Evolutionary conservation across 192 early-diverging fungal species (phyloP).

Genomic region (Haplosporangium gracile): DNA sequence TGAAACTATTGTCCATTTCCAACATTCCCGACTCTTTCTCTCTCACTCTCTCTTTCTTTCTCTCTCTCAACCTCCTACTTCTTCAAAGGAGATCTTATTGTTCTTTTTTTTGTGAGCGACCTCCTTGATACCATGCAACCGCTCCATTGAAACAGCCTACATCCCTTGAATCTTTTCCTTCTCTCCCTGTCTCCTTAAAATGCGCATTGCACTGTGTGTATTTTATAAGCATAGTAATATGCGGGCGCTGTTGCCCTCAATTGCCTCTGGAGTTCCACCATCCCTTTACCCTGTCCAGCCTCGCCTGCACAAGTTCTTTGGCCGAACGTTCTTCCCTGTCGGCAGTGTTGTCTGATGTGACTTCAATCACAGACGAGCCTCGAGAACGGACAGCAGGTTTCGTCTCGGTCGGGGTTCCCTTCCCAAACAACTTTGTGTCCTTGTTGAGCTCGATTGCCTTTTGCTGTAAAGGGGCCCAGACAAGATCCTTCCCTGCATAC

Average conservation of each 20-base stretch:
- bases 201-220: background rate
- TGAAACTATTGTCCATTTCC: background rate
- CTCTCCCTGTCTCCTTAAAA: background rate
- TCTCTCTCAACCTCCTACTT: slow-evolving; percentile 2
- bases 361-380: background rate
- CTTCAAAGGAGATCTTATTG: background rate
- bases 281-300: slow-evolving; percentile 33
- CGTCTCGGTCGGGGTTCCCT: background rate
- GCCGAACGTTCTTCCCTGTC: slow-evolving; percentile 21
- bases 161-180: background rate
- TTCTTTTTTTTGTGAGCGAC: background rate
- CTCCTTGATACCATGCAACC: slow-evolving; percentile 12
- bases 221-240: background rate
- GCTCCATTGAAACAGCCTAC: background rate
- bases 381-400: background rate
- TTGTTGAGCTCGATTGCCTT: slow-evolving; percentile 54
- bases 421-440: slow-evolving; percentile 36
- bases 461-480: slow-evolving; percentile 60
- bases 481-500: slow-evolving; percentile 60
- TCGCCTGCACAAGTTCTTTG: slow-evolving; percentile 28
- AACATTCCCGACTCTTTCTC: background rate
- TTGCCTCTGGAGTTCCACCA: slow-evolving; percentile 42
- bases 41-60: background rate
- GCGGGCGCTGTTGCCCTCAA: background rate
- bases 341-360: background rate